phyloP scores from a whole-genome alignment of 192 early-diverging fungal species.

The Rhizophagus prolifer region DNA sequence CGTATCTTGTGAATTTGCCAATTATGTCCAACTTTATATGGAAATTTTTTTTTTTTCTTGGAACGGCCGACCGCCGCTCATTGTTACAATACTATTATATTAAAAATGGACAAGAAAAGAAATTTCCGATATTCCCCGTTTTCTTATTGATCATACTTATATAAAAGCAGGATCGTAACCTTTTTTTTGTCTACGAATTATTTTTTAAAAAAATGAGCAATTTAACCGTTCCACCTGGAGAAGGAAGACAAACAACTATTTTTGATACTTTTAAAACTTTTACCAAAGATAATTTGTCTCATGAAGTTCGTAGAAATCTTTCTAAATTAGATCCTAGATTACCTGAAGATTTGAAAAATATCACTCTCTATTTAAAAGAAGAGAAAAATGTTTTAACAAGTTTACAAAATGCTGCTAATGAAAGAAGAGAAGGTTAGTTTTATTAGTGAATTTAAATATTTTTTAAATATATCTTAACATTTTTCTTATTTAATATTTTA shows the following conservation, averaged over 20 bases:
- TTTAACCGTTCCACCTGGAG: neutral
- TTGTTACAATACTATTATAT: too few species aligned
- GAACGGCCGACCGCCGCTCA: too few species aligned
- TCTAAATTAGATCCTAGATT: slow-evolving; percentile 21
- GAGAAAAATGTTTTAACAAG: slow-evolving; percentile 27
- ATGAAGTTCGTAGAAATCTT: slow-evolving; percentile 27
- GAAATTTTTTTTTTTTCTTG: too few species aligned
- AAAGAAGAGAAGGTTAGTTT: slow-evolving; percentile 25
- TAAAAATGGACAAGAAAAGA: neutral
- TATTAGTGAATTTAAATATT: neutral
- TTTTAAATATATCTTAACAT: neutral
- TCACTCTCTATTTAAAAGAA: slow-evolving; percentile 18
- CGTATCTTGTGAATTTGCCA: too few species aligned
- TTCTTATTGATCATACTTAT: neutral
- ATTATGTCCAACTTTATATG: too few species aligned
- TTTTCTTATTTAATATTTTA: neutral
- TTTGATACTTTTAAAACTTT: slow-evolving; percentile 8
- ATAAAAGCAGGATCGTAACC: neutral
- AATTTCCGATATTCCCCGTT: too few species aligned
- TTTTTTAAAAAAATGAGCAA: slow-evolving; percentile 3
- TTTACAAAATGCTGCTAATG: slow-evolving; percentile 25
- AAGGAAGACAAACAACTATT: neutral
- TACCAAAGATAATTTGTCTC: slow-evolving; percentile 15
- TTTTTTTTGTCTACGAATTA: neutral
- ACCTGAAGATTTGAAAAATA: slow-evolving; percentile 23